Evolutionary conservation across 176 grass and related monocot species (phyloP).

Genomic region (Thinopyrum elongatum): DNA sequence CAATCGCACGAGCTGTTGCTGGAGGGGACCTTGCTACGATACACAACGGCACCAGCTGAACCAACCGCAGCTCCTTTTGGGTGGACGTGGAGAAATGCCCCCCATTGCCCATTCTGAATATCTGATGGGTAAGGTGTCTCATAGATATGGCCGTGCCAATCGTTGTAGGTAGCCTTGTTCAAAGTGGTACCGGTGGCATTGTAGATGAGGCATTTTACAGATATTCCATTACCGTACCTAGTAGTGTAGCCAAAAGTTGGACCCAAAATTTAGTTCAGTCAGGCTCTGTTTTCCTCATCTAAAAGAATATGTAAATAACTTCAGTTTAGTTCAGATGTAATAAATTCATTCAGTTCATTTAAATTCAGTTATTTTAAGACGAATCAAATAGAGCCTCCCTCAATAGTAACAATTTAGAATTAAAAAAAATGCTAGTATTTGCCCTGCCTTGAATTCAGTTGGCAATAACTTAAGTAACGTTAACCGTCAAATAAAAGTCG

Average conservation of each 20-base stretch:
- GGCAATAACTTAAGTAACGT: too few species aligned
- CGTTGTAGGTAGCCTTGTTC: not conserved
- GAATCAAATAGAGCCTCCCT: too few species aligned
- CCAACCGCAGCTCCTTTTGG: fast-evolving
- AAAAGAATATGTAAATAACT: not conserved
- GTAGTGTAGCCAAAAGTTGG: not conserved
- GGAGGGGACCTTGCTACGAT: not conserved
- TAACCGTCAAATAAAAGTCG: too few species aligned
- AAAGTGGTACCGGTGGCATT: conserved; percentile 5
- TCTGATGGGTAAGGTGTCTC: conserved; percentile 7
- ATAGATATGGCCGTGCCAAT: conserved; percentile 11
- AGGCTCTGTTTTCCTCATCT: not conserved
- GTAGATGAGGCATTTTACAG: conserved; percentile 24
- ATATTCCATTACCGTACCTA: conserved; percentile 4
- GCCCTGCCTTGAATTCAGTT: too few species aligned
- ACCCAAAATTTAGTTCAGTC: not conserved
- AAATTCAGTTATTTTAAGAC: too few species aligned
- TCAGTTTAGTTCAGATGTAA: not conserved
- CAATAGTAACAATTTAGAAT: too few species aligned
- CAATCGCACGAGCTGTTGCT: not conserved
- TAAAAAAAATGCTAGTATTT: too few species aligned
- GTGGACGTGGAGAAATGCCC: conserved; percentile 10
- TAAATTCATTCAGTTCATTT: too few species aligned
- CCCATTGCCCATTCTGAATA: conserved; percentile 27
- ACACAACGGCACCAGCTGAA: conserved; percentile 10